These are phyloP conservation scores for Physaria fendleri DNA, from an alignment of 345 rosid genomes.

Conservation along the genomic window DNA sequence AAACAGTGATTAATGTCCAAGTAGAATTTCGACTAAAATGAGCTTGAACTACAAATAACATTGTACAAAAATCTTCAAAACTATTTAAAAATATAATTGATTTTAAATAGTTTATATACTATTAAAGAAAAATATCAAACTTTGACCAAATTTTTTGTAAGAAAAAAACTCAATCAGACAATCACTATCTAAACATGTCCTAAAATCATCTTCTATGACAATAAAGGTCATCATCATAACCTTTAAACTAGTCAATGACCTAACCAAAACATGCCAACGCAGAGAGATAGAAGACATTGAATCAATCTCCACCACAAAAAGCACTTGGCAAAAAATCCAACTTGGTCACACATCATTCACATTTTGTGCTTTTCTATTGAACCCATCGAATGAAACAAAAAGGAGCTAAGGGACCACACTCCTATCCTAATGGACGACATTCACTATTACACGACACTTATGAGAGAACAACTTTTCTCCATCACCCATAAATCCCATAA, in stretches of 20 bases:
- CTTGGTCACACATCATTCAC: constrained; percentile 33
- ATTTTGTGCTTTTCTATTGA: constrained; percentile 21
- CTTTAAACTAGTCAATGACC: constrained; percentile 27
- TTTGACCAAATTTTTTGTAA: constrained; percentile 2
- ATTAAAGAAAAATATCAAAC: neutral
- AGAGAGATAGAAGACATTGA: neutral
- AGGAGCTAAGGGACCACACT: constrained; percentile 24
- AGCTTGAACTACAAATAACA: neutral
- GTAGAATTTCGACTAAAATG: neutral
- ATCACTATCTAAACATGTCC: neutral
- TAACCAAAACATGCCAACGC: constrained; percentile 6
- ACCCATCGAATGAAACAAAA: constrained; percentile 30
- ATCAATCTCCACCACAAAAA: constrained; percentile 21
- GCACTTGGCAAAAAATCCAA: constrained; percentile 26
- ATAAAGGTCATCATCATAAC: constrained; percentile 15
- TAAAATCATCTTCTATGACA: neutral
- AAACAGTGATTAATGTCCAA: too few relatives aligned
- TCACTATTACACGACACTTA: constrained; percentile 20
- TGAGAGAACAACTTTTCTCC: too few relatives aligned
- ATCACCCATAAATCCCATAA: too few relatives aligned
- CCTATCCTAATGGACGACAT: constrained; percentile 18
- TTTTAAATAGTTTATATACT: neutral
- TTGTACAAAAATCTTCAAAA: neutral
- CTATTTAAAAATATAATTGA: neutral
- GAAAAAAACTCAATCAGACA: neutral